These are phyloP conservation scores for Geotrichum aggregatum DNA, from an alignment of 1,139 yeast species.

Conservation along the genomic window DNA sequence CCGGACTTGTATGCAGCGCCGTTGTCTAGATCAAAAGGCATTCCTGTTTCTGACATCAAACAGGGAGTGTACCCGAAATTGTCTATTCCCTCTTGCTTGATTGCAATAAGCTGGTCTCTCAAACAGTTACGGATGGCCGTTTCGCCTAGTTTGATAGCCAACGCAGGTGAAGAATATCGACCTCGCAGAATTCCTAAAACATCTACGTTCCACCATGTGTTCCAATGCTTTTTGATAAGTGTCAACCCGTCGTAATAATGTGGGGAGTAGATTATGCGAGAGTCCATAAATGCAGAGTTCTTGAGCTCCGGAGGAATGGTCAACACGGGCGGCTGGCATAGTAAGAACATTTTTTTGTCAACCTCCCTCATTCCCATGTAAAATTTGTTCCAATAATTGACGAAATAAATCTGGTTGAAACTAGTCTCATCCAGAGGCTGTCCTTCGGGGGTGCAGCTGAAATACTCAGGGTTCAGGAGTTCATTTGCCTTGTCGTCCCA, in stretches of 20 bases:
- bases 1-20: slow-evolving; percentile 64
- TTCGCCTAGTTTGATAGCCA: slow-evolving; percentile 79
- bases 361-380: slow-evolving; percentile 37
- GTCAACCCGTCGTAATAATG: slow-evolving; percentile 95
- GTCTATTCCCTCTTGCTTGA: slow-evolving; percentile 55
- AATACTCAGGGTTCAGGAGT: slow-evolving; percentile 49
- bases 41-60: slow-evolving; percentile 85
- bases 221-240: slow-evolving; percentile 79
- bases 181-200: slow-evolving; percentile 87
- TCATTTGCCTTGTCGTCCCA: slow-evolving; percentile 49
- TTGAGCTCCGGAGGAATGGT: slow-evolving; percentile 67
- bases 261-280: slow-evolving; percentile 52
- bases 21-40: slow-evolving; percentile 91
- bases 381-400: slow-evolving; percentile 52
- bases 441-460: slow-evolving; percentile 39
- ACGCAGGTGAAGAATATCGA: slow-evolving; percentile 59
- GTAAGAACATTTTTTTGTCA: slow-evolving; percentile 48
- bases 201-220: slow-evolving; percentile 58
- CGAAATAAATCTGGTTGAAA: slow-evolving; percentile 59
- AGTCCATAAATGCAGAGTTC: slow-evolving; percentile 37
- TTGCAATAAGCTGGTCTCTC: slow-evolving; percentile 58
- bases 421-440: slow-evolving; percentile 45
- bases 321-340: slow-evolving; percentile 79
- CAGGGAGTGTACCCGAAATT: slow-evolving; percentile 42
- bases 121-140: slow-evolving; percentile 68